Evolutionary conservation across 164 flowering plant genomes (phyloP).

Genomic region (Euptelea pleiosperma): DNA sequence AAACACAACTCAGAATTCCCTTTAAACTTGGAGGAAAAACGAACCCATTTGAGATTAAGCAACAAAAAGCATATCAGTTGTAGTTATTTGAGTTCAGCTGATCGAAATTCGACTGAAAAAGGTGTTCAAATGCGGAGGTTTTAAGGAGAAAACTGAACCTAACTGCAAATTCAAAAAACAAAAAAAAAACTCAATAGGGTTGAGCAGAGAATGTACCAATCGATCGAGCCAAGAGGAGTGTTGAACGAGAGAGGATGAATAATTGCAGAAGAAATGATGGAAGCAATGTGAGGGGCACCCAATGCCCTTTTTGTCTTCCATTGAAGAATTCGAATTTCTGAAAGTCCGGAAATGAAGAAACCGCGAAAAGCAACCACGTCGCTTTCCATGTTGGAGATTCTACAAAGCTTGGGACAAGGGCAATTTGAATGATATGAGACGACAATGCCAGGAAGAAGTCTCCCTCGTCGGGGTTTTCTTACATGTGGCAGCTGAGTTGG

Average conservation of each 20-base stretch:
- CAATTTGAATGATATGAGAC: background rate
- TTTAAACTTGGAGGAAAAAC: background rate
- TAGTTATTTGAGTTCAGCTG: too few species aligned
- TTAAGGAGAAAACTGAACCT: background rate
- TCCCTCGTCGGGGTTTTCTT: too few species aligned
- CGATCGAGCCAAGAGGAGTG: background rate
- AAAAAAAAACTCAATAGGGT: too few species aligned
- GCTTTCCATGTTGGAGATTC: background rate
- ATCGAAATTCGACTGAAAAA: background rate
- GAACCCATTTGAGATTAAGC: too few species aligned
- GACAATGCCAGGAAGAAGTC: too few species aligned
- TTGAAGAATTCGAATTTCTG: slow-evolving; percentile 4
- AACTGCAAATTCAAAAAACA: background rate
- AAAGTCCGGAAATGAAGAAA: slow-evolving; percentile 12
- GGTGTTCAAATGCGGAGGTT: too few species aligned
- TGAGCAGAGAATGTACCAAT: background rate
- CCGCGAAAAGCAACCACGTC: slow-evolving; percentile 1
- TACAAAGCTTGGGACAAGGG: background rate
- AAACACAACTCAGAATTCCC: too few species aligned
- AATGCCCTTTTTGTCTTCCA: background rate
- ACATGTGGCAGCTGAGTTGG: too few species aligned
- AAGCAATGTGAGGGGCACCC: slow-evolving; percentile 1
- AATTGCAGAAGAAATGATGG: background rate
- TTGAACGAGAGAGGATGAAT: background rate
- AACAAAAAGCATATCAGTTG: too few species aligned